Percentiles rank a stretch among this genome's conserved stretches.
Conservation (phyloP, 169 alveolate genomes). For the Plasmodium falciparum region DNA sequence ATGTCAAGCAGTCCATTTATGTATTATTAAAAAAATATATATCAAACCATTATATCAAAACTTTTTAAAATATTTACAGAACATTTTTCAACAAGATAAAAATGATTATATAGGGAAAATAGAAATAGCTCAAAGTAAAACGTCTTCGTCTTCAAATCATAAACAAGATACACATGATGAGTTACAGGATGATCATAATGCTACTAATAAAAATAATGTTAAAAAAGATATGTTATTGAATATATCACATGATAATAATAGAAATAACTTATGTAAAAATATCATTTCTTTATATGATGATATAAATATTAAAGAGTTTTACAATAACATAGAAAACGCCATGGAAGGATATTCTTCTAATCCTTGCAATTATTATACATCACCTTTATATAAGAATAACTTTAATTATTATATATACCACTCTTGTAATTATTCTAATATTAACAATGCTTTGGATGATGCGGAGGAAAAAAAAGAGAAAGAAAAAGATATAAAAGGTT, state of each 20-base stretch:
- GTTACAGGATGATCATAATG: not conserved
- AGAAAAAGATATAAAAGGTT: slow-evolving; percentile 14
- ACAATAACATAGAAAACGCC: slow-evolving; percentile 11
- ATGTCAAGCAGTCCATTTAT: slow-evolving; percentile 60
- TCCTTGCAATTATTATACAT: not conserved
- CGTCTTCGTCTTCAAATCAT: not conserved
- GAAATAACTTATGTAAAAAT: not conserved
- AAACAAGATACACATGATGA: not conserved
- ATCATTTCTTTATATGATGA: slow-evolving; percentile 12
- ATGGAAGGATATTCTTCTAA: slow-evolving; percentile 7
- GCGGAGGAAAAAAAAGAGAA: not conserved
- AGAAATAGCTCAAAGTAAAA: not conserved
- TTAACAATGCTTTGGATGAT: slow-evolving; percentile 25
- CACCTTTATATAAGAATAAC: slow-evolving; percentile 8
- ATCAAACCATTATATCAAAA: slow-evolving; percentile 45
- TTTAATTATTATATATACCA: slow-evolving; percentile 54
- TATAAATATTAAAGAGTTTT: slow-evolving; percentile 19
- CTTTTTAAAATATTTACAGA: slow-evolving; percentile 21
- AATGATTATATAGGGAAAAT: not conserved
- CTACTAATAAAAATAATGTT: not conserved
- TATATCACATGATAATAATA: not conserved
- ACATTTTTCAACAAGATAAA: slow-evolving; percentile 7
- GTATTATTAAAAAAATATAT: slow-evolving; percentile 44
- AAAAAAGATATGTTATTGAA: not conserved
- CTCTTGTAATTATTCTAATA: slow-evolving; percentile 42